phyloP scores from a whole-genome alignment of 2,329 filamentous ascomycete genomes.

The Epichloe festucae region DNA sequence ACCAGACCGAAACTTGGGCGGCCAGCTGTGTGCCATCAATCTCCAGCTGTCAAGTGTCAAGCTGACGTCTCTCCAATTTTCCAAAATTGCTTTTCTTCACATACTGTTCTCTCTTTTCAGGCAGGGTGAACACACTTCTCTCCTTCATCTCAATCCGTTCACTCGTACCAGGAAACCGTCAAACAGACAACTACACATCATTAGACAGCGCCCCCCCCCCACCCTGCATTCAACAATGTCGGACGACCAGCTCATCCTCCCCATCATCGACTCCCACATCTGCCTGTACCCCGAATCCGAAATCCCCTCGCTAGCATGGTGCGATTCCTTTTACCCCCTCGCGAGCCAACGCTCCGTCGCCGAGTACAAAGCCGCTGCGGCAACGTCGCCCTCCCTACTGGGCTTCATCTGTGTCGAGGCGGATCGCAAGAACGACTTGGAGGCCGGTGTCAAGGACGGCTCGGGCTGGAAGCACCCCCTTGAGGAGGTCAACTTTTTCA shows the following conservation, averaged over 20 bases:
- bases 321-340: slow-evolving; percentile 44
- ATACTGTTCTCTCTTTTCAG: neutral
- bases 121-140: neutral
- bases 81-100: neutral
- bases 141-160: neutral
- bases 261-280: slow-evolving; percentile 81
- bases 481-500: slow-evolving; percentile 57
- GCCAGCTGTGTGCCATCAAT: neutral
- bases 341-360: slow-evolving; percentile 49
- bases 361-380: slow-evolving; percentile 43
- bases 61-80: neutral
- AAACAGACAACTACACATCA: neutral
- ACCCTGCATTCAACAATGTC: slow-evolving; percentile 16
- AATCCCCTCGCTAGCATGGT: slow-evolving; percentile 56
- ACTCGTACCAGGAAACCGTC: neutral
- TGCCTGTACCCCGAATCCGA: slow-evolving; percentile 70
- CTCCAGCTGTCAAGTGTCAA: neutral
- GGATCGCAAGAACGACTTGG: slow-evolving; percentile 54
- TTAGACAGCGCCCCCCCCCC: neutral
- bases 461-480: slow-evolving; percentile 56
- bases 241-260: slow-evolving; percentile 30
- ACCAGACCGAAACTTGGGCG: neutral
- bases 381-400: slow-evolving; percentile 30
- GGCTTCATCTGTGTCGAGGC: slow-evolving; percentile 79
- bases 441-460: slow-evolving; percentile 29